Percentiles rank a stretch among this genome's conserved stretches.
These are phyloP conservation scores for Massariosphaeria phaeospora DNA, from an alignment of 495 filamentous ascomycete species.

Conservation along the genomic window DNA sequence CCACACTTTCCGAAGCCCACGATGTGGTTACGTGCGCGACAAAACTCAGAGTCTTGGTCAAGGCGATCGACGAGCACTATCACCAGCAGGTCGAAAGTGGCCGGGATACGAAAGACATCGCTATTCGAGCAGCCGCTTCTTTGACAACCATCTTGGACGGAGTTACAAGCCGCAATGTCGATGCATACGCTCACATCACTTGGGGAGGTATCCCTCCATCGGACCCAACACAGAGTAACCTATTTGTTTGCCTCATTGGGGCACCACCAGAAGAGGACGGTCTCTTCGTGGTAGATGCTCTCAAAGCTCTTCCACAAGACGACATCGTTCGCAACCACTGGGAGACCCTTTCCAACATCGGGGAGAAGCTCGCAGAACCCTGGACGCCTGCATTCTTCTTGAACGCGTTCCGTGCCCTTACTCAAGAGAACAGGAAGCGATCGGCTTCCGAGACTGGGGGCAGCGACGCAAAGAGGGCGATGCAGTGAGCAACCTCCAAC, in stretches of 20 bases:
- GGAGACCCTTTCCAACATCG: constrained; percentile 13
- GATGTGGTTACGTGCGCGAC: constrained; percentile 25
- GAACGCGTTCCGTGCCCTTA: constrained; percentile 16
- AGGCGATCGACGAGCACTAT: constrained; percentile 15
- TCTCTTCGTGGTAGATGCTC: constrained; percentile 23
- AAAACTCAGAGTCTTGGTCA: constrained; percentile 12
- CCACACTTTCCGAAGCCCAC: not conserved
- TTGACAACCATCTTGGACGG: constrained; percentile 30
- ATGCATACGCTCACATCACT: constrained; percentile 25
- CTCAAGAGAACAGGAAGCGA: constrained; percentile 25
- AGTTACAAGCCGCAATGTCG: constrained; percentile 17
- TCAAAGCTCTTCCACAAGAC: constrained; percentile 20
- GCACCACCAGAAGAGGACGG: not conserved
- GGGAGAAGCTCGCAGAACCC: not conserved
- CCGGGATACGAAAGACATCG: constrained; percentile 1
- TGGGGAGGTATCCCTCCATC: constrained; percentile 10
- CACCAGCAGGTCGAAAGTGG: constrained; percentile 8
- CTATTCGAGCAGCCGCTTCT: constrained; percentile 17
- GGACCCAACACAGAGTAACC: constrained; percentile 19
- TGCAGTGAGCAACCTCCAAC: constrained; percentile 13
- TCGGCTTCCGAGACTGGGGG: constrained; percentile 12
- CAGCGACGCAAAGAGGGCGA: constrained; percentile 22
- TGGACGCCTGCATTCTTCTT: constrained; percentile 14
- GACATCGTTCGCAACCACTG: constrained; percentile 25
- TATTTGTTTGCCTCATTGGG: constrained; percentile 28